Base-by-base conservation (phyloP, 345 rosid species). In the Rhodomyrtus tomentosa region DNA sequence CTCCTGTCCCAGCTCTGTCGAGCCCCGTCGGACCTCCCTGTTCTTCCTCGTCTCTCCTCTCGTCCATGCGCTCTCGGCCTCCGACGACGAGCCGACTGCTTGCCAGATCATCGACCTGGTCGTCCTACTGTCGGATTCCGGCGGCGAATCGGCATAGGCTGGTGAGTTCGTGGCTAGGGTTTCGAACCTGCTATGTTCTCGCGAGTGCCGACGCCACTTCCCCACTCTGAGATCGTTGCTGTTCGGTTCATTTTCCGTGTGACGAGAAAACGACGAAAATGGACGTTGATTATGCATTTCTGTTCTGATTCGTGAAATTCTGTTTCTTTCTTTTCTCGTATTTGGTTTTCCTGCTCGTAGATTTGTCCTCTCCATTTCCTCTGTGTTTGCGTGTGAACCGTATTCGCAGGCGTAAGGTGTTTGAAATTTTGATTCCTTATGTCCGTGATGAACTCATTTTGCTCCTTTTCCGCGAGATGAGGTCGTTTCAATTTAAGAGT, bases 41-140 rank as follows among this genome's bases (percentile, higher is more conserved):
- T n/a, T n/a, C n/a, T n/a, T 95, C 84, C 98, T 95, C 84, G 89
- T 92, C 84, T 94, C 98, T 80, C 97, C 98, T 88, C 98, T 96
- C 84, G 83, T 95, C 84, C 89, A 85, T 76, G 93, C 95, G 12
- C 98, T 96, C 92, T 92, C 96, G 50, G 88, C 92, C 80, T 90
- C 93, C 84, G 96, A 93, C 42, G 98, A 96, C 83, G 93, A 90
- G 51, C 89, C 94, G 24, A 93, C 94, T 83, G 98, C 99, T 5
- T 81, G 87, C 58, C 98, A 94, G 88, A 84, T 96, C 48, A 80
- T 91, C 85, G 87, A 90, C 82, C 84, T 89, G 10, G 87, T 94
- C 83, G 56, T 89, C 32, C 16, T 83, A 72, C 91, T 95, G 80
- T 95, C 91, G 50, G 76, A 51, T 29, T 86, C 92, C 24, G 85